Conservation (phyloP, 371 early-diverging fungal genomes). For the Mucor mucedo region DNA sequence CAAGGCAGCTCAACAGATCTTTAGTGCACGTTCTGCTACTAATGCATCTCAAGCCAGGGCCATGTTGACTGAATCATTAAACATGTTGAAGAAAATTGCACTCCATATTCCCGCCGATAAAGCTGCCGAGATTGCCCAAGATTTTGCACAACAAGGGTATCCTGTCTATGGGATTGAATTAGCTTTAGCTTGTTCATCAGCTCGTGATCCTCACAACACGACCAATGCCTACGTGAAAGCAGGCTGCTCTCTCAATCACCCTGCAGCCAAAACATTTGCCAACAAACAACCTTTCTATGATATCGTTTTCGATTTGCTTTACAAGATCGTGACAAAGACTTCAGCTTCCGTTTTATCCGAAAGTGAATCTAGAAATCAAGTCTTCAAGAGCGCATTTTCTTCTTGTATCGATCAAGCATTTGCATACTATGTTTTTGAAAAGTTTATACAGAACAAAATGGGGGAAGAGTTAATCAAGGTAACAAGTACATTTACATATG, state of each 20-base stretch:
- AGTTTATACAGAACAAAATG: conserved; percentile 27
- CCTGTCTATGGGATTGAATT: conserved; percentile 54
- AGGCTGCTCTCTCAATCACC: conserved; percentile 42
- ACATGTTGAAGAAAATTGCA: conserved; percentile 50
- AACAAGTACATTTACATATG: background rate
- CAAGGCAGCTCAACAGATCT: conserved; percentile 48
- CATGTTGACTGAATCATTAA: conserved; percentile 63
- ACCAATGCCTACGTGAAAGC: conserved; percentile 48
- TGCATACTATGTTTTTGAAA: conserved; percentile 37
- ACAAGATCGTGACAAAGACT: background rate
- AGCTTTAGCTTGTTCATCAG: conserved; percentile 68
- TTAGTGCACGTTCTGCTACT: conserved; percentile 38
- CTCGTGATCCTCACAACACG: conserved; percentile 63
- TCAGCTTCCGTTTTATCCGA: background rate
- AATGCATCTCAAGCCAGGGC: conserved; percentile 46
- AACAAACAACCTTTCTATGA: conserved; percentile 64
- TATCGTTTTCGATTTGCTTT: conserved; percentile 49
- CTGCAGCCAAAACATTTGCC: conserved; percentile 34
- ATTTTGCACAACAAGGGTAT: conserved; percentile 26
- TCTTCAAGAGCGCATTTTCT: conserved; percentile 21
- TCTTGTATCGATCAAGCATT: conserved; percentile 29
- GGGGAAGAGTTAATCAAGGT: conserved; percentile 39
- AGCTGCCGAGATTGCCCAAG: conserved; percentile 31
- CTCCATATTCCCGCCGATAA: conserved; percentile 35
- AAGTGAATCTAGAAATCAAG: background rate